These are phyloP conservation scores for Agastache rugosa DNA, from an alignment of 257 asterid species.

Conservation along the genomic window DNA sequence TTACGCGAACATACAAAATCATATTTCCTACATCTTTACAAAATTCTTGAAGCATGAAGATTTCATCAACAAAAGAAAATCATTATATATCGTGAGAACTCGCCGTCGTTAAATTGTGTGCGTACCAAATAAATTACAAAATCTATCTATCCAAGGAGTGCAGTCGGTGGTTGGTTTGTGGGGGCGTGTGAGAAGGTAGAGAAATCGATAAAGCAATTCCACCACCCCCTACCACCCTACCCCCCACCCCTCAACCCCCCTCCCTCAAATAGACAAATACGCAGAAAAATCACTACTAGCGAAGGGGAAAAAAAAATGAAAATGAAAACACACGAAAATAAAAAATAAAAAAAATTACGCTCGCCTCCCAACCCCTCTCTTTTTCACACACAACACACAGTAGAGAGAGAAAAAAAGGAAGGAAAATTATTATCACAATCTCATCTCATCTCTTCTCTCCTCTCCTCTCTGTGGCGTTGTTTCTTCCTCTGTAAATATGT, in stretches of 20 bases:
- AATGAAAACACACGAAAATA: neutral
- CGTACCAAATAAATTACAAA: neutral
- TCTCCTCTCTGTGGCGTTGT: slow-evolving; percentile 38
- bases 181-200: slow-evolving; percentile 42
- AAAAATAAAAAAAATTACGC: slow-evolving; percentile 27
- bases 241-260: neutral
- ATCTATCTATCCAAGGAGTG: slow-evolving; percentile 31
- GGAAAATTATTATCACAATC: slow-evolving; percentile 34
- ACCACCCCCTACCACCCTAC: neutral
- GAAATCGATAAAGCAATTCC: slow-evolving; percentile 39
- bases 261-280: no score
- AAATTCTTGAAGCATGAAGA: no score
- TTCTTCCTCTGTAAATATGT: slow-evolving; percentile 43
- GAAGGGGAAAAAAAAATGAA: neutral
- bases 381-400: slow-evolving; percentile 42
- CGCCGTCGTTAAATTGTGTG: no score
- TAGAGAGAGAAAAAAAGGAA: slow-evolving; percentile 34
- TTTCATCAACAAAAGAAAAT: no score
- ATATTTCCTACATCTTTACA: no score
- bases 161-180: slow-evolving; percentile 45
- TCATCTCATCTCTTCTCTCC: slow-evolving; percentile 32
- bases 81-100: no score
- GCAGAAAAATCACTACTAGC: neutral
- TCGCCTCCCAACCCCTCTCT: slow-evolving; percentile 35
- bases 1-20: no score